These are phyloP conservation scores for Jimgerdemannia flammicorona DNA, from an alignment of 192 early-diverging fungal genomes.

Conservation along the genomic window DNA sequence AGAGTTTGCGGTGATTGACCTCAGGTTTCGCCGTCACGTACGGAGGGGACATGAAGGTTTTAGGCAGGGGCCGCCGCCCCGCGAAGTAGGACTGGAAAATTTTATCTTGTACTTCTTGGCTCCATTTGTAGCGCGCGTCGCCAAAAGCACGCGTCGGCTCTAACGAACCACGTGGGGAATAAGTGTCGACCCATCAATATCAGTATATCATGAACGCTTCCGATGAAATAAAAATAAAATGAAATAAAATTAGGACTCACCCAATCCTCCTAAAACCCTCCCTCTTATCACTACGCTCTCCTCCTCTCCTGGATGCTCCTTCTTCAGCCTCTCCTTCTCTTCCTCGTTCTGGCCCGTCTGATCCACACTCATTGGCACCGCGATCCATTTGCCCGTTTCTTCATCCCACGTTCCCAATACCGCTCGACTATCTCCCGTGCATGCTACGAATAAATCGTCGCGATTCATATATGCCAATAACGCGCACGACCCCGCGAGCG, in stretches of 20 bases:
- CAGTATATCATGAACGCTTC: background rate
- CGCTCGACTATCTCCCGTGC: conserved; percentile 51
- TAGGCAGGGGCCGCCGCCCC: conserved; percentile 38
- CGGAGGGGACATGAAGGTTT: conserved; percentile 57
- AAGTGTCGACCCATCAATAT: background rate
- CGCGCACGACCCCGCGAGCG: conserved; percentile 45
- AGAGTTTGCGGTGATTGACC: conserved; percentile 55
- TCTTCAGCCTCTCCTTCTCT: conserved; percentile 50
- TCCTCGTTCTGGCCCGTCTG: conserved; percentile 51
- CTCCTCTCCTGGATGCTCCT: conserved; percentile 74
- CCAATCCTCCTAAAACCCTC: conserved; percentile 56
- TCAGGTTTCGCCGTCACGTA: conserved; percentile 78
- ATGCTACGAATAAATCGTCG: conserved; percentile 47
- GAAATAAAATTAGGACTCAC: conserved; percentile 5
- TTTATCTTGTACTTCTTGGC: conserved; percentile 51
- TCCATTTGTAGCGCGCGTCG: conserved; percentile 69
- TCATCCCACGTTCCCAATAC: conserved; percentile 27
- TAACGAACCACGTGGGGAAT: background rate
- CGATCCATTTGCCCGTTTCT: conserved; percentile 37
- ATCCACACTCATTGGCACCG: conserved; percentile 57
- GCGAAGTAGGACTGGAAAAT: conserved; percentile 44
- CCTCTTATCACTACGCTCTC: conserved; percentile 47
- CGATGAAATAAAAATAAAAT: background rate
- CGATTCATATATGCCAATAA: conserved; percentile 49
- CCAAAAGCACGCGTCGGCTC: conserved; percentile 62